phyloP scores from a whole-genome alignment of 371 early-diverging fungal genomes.

The Mucor indicus region DNA sequence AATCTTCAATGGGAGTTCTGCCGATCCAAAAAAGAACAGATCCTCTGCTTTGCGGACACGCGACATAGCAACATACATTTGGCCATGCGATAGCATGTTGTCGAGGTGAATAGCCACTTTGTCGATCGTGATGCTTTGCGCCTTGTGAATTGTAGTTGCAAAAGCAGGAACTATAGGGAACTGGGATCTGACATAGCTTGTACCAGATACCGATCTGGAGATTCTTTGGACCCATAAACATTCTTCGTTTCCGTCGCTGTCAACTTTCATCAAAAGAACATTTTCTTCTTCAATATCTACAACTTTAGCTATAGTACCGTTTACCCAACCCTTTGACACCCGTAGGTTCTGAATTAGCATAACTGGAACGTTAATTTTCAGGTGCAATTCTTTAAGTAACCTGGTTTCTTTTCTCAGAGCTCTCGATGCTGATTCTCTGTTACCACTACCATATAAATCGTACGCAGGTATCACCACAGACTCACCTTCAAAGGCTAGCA shows the following conservation, averaged over 20 bases:
- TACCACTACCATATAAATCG: background rate
- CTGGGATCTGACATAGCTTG: background rate
- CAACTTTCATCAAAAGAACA: background rate
- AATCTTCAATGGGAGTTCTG: no score
- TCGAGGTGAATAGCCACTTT: constrained; percentile 6
- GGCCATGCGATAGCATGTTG: constrained; percentile 7
- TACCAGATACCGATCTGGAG: background rate
- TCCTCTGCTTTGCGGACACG: constrained; percentile 2
- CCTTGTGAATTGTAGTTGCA: constrained; percentile 5
- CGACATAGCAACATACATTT: constrained; percentile 7
- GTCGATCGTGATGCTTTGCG: constrained; percentile 1
- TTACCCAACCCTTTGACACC: background rate
- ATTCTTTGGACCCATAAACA: background rate
- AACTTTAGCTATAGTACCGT: background rate
- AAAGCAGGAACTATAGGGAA: constrained; percentile 1
- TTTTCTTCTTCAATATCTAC: background rate
- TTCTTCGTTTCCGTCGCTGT: background rate
- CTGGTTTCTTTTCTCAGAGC: background rate
- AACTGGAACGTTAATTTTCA: background rate
- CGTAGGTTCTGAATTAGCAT: constrained; percentile 1
- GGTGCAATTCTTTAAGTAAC: background rate
- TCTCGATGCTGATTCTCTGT: background rate
- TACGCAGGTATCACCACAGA: background rate
- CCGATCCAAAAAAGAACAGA: no score
- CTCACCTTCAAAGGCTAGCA: no score